These are phyloP conservation scores for Hericium coralloides DNA, from an alignment of 768 basidiomycete genomes.

Conservation along the genomic window DNA sequence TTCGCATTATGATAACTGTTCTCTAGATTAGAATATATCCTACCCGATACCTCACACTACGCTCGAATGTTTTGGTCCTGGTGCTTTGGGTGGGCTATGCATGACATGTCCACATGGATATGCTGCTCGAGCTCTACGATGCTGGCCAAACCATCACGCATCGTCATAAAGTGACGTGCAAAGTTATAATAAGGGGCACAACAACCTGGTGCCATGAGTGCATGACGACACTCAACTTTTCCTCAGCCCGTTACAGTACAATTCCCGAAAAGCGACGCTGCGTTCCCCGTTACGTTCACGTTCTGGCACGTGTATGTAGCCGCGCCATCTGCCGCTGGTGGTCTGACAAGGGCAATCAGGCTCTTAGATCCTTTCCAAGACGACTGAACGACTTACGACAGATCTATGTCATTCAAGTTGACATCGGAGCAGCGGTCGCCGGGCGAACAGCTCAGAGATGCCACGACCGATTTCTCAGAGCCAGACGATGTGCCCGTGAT, in stretches of 20 bases:
- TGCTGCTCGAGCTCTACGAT: too few species aligned
- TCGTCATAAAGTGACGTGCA: too few species aligned
- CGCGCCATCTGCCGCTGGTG: slow-evolving; percentile 32
- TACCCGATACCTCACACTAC: too few species aligned
- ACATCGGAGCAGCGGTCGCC: slow-evolving; percentile 41
- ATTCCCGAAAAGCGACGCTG: slow-evolving; percentile 34
- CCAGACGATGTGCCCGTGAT: slow-evolving; percentile 51
- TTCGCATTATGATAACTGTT: too few species aligned
- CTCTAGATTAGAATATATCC: too few species aligned
- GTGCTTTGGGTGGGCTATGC: too few species aligned
- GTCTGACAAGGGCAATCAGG: slow-evolving; percentile 2
- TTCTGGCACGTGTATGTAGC: slow-evolving; percentile 47
- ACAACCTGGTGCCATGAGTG: too few species aligned
- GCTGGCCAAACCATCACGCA: too few species aligned
- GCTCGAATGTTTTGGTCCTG: too few species aligned
- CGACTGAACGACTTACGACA: slow-evolving; percentile 28
- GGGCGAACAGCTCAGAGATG: slow-evolving; percentile 46
- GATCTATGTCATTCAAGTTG: slow-evolving; percentile 35
- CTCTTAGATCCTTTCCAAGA: not conserved
- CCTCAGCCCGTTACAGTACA: slow-evolving; percentile 13
- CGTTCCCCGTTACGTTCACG: slow-evolving; percentile 35
- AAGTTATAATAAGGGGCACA: too few species aligned
- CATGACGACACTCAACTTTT: too few species aligned
- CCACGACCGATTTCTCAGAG: slow-evolving; percentile 36
- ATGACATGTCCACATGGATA: too few species aligned